A percentile compares a stretch with the other conserved stretches of the same genome.
Conservation (phyloP, 495 filamentous ascomycete species). For the Aspergillus saccharolyticus region DNA sequence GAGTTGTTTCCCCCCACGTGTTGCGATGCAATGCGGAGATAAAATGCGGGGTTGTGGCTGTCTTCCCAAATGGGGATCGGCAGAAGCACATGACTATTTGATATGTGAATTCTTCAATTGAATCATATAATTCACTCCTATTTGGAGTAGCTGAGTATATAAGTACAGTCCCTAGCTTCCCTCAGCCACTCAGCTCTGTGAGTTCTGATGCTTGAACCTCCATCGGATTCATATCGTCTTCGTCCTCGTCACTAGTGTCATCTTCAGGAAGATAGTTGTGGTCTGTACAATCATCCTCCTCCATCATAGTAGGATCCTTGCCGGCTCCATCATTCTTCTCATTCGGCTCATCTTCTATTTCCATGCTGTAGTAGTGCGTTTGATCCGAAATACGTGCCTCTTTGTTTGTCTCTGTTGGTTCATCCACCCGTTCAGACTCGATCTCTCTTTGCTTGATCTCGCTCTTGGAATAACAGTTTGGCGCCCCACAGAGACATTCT, state of each 20-base stretch:
- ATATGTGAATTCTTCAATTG: too few species aligned
- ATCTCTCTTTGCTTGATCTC: background rate
- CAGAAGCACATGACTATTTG: too few species aligned
- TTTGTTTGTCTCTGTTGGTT: too few species aligned
- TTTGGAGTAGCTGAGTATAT: too few species aligned
- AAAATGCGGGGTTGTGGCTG: constrained; percentile 3
- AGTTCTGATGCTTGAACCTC: background rate
- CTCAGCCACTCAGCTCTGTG: background rate
- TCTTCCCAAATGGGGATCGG: too few species aligned
- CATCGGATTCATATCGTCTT: background rate
- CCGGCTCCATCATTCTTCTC: background rate
- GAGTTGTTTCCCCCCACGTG: constrained; percentile 2
- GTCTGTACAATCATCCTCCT: background rate
- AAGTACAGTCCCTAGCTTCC: background rate
- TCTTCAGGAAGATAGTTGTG: background rate
- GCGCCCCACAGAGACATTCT: constrained; percentile 7
- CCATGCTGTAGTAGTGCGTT: too few species aligned
- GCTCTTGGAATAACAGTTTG: background rate
- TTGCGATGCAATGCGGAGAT: background rate
- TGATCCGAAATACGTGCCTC: too few species aligned
- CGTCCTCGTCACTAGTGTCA: background rate
- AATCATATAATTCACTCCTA: too few species aligned
- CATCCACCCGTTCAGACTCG: too few species aligned
- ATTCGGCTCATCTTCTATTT: background rate
- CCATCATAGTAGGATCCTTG: background rate